Percentiles rank a stretch among this genome's conserved stretches.
Conservation (phyloP, 345 rosid genomes). For the Murraya koenigii region DNA sequence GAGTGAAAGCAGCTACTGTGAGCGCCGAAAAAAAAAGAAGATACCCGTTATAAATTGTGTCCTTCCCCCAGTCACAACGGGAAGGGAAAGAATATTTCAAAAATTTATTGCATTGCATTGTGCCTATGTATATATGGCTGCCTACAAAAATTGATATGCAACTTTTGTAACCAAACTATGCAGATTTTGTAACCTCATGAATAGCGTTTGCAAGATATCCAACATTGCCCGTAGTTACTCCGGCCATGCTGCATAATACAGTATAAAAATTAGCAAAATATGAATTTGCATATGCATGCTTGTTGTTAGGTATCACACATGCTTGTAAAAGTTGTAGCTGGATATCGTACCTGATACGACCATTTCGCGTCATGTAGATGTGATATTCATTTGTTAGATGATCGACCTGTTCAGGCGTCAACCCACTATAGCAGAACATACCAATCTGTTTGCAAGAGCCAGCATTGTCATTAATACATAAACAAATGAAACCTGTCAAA, state of each 20-base stretch:
- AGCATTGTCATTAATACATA: background rate
- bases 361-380: constrained; percentile 89
- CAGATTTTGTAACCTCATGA: constrained; percentile 68
- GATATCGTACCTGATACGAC: constrained; percentile 70
- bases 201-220: constrained; percentile 86
- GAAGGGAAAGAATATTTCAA: background rate
- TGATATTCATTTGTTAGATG: constrained; percentile 73
- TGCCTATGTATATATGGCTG: background rate
- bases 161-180: constrained; percentile 9
- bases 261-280: constrained; percentile 9
- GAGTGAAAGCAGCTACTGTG: background rate
- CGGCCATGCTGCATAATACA: constrained; percentile 76
- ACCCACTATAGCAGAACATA: constrained; percentile 95
- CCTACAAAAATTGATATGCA: background rate
- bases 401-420: constrained; percentile 92
- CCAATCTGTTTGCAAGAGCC: constrained; percentile 61
- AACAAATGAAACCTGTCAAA: background rate
- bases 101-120: background rate
- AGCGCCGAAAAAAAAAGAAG: background rate
- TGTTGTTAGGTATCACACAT: background rate
- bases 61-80: background rate
- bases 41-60: background rate
- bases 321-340: background rate
- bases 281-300: background rate
- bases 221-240: constrained; percentile 80